Conservation (phyloP, 2,329 filamentous ascomycete genomes). For the Penicillium olsonii region DNA sequence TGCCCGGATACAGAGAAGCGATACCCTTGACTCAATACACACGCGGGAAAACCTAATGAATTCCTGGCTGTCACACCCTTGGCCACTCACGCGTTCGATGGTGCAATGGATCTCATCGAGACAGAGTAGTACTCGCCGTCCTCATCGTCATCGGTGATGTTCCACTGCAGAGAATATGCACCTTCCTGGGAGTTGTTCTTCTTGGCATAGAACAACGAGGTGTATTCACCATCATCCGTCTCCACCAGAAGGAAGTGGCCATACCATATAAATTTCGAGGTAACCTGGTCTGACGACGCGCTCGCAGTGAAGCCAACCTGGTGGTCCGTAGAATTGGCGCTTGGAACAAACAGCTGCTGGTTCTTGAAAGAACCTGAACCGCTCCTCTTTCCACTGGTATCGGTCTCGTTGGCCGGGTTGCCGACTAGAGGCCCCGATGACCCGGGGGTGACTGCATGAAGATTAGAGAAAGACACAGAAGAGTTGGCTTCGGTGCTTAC, state of each 20-base stretch:
- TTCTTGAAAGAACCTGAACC: conserved; percentile 4
- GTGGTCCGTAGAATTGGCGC: conserved; percentile 6
- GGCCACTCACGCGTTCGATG: conserved; percentile 7
- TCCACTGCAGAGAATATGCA: conserved; percentile 14
- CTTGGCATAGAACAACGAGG: conserved; percentile 15
- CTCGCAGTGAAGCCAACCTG: conserved; percentile 8
- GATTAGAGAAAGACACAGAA: background rate
- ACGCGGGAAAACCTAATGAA: too few relatives aligned
- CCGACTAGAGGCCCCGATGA: conserved; percentile 8
- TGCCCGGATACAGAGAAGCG: too few relatives aligned
- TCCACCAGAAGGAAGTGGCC: conserved; percentile 15
- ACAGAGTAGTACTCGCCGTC: conserved; percentile 7
- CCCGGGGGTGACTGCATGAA: background rate
- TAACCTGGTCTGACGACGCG: conserved; percentile 6
- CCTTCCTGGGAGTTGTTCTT: conserved; percentile 6
- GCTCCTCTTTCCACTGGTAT: background rate
- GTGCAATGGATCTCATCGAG: conserved; percentile 13
- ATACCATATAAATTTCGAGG: conserved; percentile 16
- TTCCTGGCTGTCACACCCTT: too few relatives aligned
- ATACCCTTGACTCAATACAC: too few relatives aligned
- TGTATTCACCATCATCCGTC: conserved; percentile 9
- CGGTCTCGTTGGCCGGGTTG: conserved; percentile 9
- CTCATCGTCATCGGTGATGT: conserved; percentile 11
- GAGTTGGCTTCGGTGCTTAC: background rate
- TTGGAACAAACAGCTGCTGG: conserved; percentile 8